Evolutionary conservation across 75 land plant genomes (phyloP).

Genomic region (Pinus tabuliformis): DNA sequence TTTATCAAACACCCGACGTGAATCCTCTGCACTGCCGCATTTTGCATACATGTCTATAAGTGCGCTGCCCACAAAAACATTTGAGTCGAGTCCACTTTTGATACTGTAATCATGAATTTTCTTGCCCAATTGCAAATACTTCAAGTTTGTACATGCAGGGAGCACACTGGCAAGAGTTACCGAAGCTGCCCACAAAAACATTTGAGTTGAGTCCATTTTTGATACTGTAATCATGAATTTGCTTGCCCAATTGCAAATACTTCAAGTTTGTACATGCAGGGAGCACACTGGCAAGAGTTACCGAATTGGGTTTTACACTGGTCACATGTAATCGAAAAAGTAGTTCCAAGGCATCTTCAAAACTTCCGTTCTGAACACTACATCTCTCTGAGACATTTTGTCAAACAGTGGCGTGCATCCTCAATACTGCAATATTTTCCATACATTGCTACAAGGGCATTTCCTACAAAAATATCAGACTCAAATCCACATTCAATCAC

Average conservation of each 20-base stretch:
- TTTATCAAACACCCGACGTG: background rate
- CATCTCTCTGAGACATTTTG: conserved; percentile 14
- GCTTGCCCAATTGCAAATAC: conserved; percentile 8
- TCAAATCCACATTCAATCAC: background rate
- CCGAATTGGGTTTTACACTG: too few species aligned
- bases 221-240: conserved; percentile 5
- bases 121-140: too few species aligned
- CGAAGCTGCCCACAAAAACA: too few species aligned
- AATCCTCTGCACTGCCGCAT: conserved; percentile 11
- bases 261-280: conserved; percentile 2
- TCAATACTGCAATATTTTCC: conserved; percentile 42
- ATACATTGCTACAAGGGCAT: conserved; percentile 70
- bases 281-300: conserved; percentile 8
- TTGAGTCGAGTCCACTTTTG: conserved; percentile 8
- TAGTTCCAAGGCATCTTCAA: conserved; percentile 49
- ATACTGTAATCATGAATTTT: conserved; percentile 6
- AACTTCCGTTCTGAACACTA: conserved; percentile 25
- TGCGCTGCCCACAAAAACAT: conserved; percentile 6
- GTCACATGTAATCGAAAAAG: conserved; percentile 25
- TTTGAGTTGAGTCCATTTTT: conserved; percentile 8
- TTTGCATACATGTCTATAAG: conserved; percentile 18
- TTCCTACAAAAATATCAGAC: conserved; percentile 45
- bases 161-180: too few species aligned
- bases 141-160: too few species aligned
- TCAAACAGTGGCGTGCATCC: conserved; percentile 56